phyloP scores from a whole-genome alignment of 2,329 filamentous ascomycete genomes.

The Aspergillus ibericus region DNA sequence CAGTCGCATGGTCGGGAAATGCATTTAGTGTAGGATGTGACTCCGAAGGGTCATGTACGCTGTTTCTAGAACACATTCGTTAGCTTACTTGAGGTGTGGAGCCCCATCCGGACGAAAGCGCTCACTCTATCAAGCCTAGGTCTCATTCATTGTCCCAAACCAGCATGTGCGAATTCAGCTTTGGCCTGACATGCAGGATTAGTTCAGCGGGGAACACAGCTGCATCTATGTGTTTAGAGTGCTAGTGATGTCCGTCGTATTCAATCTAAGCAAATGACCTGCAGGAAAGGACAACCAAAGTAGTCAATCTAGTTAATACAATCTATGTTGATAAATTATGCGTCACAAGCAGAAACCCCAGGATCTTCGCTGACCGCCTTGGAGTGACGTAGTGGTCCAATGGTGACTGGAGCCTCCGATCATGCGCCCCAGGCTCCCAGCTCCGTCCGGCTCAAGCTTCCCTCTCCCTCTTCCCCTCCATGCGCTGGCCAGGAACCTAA shows the following conservation, averaged over 20 bases:
- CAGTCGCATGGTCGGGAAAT: slow-evolving; percentile 16
- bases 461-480: neutral
- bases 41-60: neutral
- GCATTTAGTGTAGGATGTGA: slow-evolving; percentile 17
- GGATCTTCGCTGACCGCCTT: slow-evolving; percentile 14
- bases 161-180: neutral
- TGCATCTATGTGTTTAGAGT: neutral
- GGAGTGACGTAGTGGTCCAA: slow-evolving; percentile 1
- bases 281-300: neutral
- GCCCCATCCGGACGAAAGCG: too few species aligned
- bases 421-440: neutral
- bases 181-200: neutral
- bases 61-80: neutral
- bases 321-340: too few species aligned
- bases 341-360: neutral
- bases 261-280: neutral
- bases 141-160: neutral
- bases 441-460: neutral
- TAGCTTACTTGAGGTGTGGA: neutral
- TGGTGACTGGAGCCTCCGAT: neutral
- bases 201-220: neutral
- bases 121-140: neutral
- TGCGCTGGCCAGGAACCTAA: neutral
- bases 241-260: neutral
- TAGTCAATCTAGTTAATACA: too few species aligned